These are phyloP conservation scores for Botrytis porri DNA, from an alignment of 2,329 filamentous ascomycete species.

Conservation along the genomic window DNA sequence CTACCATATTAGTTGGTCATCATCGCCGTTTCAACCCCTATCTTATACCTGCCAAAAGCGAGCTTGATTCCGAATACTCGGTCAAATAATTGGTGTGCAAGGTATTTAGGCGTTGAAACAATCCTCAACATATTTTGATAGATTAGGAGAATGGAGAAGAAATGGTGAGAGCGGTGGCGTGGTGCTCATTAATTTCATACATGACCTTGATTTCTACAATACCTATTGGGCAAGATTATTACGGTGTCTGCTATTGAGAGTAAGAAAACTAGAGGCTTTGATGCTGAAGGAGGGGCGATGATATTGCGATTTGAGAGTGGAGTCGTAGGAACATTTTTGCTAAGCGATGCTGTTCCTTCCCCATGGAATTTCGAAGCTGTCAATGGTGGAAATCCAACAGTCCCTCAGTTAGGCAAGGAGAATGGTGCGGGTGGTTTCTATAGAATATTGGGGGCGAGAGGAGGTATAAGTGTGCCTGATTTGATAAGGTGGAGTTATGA, in stretches of 20 bases:
- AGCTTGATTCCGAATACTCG: constrained; percentile 40
- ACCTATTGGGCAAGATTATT: background rate
- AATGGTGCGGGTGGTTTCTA: background rate
- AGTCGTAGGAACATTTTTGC: background rate
- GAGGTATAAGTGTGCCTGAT: background rate
- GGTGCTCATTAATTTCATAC: constrained; percentile 51
- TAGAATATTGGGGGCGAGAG: background rate
- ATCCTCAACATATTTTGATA: constrained; percentile 49
- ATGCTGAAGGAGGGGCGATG: background rate
- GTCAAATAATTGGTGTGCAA: constrained; percentile 50
- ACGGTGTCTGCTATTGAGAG: background rate
- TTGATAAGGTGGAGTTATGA: background rate
- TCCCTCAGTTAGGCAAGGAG: background rate
- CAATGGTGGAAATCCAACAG: background rate
- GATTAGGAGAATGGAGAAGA: constrained; percentile 49
- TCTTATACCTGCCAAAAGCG: background rate
- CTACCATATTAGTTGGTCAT: background rate
- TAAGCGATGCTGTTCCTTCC: background rate
- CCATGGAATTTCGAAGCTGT: background rate
- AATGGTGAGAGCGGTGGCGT: constrained; percentile 44
- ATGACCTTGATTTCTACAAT: background rate
- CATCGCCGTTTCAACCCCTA: constrained; percentile 6
- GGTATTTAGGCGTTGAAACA: constrained; percentile 55
- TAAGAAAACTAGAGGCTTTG: background rate
- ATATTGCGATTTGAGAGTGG: background rate